phyloP scores from a whole-genome alignment of 257 asterid species.

The Plantago major region DNA sequence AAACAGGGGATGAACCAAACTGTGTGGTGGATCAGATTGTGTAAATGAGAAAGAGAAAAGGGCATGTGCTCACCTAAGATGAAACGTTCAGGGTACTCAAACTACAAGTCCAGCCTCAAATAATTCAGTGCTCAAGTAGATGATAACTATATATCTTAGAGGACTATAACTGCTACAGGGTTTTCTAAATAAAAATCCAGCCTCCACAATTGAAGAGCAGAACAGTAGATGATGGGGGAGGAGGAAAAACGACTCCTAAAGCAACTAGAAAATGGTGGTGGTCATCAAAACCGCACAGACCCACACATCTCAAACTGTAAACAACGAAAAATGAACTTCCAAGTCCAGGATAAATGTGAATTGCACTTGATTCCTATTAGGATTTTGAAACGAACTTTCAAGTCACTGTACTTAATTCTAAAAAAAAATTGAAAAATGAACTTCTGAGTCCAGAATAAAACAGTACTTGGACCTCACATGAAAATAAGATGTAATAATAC shows the following conservation, averaged over 20 bases:
- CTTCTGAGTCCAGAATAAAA: constrained; percentile 4
- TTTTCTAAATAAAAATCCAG: neutral
- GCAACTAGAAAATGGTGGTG: too few relatives aligned
- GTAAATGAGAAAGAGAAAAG: neutral
- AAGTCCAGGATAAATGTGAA: too few relatives aligned
- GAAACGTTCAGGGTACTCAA: constrained; percentile 6
- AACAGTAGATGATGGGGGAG: neutral
- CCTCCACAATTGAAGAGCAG: neutral
- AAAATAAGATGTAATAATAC: constrained; percentile 37
- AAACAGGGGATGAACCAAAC: too few relatives aligned
- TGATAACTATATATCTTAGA: neutral
- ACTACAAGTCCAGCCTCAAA: neutral
- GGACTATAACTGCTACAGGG: neutral
- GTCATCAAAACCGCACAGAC: too few relatives aligned
- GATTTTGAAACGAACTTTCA: too few relatives aligned
- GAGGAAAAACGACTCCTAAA: too few relatives aligned
- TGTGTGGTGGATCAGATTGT: too few relatives aligned
- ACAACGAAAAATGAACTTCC: too few relatives aligned
- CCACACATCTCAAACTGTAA: too few relatives aligned
- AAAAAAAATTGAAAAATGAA: too few relatives aligned
- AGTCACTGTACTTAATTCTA: too few relatives aligned
- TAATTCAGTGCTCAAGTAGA: neutral
- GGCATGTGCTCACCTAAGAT: neutral
- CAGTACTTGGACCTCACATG: constrained; percentile 10
- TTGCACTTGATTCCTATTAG: too few relatives aligned